These are phyloP conservation scores for Platismatia glauca DNA, from an alignment of 495 filamentous ascomycete species.

Conservation along the genomic window DNA sequence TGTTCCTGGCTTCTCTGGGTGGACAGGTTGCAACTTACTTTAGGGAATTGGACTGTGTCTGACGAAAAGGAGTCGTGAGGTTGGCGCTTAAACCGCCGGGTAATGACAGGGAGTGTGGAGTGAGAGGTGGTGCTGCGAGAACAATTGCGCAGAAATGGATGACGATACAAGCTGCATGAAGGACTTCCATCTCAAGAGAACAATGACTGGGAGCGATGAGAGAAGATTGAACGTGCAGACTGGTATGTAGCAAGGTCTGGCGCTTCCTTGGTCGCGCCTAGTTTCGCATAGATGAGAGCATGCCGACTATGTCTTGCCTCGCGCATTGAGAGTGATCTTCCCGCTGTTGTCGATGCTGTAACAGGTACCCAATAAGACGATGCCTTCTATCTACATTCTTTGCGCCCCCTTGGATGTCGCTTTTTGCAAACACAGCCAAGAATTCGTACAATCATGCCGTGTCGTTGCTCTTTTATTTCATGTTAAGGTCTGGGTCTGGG, in stretches of 20 bases:
- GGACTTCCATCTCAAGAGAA: neutral
- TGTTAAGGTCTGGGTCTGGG: constrained; percentile 5
- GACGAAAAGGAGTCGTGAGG: neutral
- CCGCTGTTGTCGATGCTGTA: neutral
- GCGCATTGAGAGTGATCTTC: neutral
- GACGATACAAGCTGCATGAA: neutral
- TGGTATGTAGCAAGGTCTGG: neutral
- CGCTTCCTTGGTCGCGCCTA: neutral
- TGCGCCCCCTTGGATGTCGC: neutral
- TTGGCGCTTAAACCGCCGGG: neutral
- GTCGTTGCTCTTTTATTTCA: constrained; percentile 3
- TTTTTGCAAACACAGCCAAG: neutral
- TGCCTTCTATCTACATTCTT: neutral
- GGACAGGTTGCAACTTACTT: neutral
- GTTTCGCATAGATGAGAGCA: neutral
- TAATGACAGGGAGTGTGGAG: neutral
- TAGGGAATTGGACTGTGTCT: neutral
- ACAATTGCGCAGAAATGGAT: neutral
- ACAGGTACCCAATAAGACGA: neutral
- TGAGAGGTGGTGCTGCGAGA: neutral
- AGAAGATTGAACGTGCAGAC: neutral
- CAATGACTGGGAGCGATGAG: neutral
- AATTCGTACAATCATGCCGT: neutral
- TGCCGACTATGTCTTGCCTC: neutral
- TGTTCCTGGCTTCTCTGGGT: neutral